phyloP scores from a whole-genome alignment of 352 stramenopile genomes.

The Plasmopara muralis region DNA sequence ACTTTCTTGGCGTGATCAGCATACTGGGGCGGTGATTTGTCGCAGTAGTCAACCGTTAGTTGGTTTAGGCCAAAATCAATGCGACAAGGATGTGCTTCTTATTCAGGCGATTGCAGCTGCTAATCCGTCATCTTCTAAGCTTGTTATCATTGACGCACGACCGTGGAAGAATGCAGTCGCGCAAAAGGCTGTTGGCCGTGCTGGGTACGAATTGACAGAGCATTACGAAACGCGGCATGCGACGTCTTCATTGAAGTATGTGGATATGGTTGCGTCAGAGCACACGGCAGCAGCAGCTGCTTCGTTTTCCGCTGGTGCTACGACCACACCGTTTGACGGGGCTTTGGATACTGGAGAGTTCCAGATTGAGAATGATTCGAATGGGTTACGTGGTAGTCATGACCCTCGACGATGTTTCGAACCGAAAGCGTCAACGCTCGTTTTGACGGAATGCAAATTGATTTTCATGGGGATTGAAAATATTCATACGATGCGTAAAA shows the following conservation, averaged over 20 bases:
- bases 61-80: conserved; percentile 73
- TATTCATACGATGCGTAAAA: conserved; percentile 89
- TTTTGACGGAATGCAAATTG: conserved; percentile 76
- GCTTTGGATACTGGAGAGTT: conserved; percentile 19
- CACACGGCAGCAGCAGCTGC: conserved; percentile 18
- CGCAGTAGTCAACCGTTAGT: conserved; percentile 82
- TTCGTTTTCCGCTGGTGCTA: conserved; percentile 7
- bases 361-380: conserved; percentile 5
- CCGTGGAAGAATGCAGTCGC: conserved; percentile 87
- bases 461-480: conserved; percentile 91
- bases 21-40: conserved; percentile 68
- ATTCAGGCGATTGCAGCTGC: conserved; percentile 73
- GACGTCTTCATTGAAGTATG: conserved; percentile 53
- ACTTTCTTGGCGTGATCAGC: conserved; percentile 71
- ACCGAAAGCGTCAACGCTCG: conserved; percentile 40
- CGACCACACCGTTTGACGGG: conserved; percentile 2
- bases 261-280: conserved; percentile 50
- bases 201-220: conserved; percentile 83
- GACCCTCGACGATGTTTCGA: conserved; percentile 23
- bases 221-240: conserved; percentile 72
- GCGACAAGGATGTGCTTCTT: conserved; percentile 77
- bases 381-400: conserved; percentile 4
- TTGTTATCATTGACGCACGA: conserved; percentile 87
- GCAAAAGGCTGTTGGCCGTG: conserved; percentile 85
- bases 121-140: conserved; percentile 68